A percentile compares a stretch with the other conserved stretches of the same genome.
phyloP scores from a whole-genome alignment of 2,329 filamentous ascomycete species.

The Knufia petricola region DNA sequence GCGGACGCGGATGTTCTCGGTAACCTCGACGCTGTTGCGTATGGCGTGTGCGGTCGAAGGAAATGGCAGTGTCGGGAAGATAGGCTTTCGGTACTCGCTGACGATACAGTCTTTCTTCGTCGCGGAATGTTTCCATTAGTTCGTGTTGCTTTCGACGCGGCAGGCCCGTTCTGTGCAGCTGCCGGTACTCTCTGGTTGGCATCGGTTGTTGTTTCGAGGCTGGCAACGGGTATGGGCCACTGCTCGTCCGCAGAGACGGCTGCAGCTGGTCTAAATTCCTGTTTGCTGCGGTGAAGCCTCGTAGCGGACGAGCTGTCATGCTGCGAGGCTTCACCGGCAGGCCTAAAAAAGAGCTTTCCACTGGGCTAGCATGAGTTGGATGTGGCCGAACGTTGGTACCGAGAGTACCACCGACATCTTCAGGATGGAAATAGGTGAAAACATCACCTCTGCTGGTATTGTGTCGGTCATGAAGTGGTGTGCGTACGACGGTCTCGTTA shows the following conservation, averaged over 20 bases:
- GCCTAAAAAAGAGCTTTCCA: conserved; percentile 25
- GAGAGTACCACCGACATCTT: conserved; percentile 31
- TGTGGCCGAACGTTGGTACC: conserved; percentile 23
- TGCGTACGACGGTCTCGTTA: conserved; percentile 18
- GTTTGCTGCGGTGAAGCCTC: background rate
- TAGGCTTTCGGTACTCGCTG: background rate
- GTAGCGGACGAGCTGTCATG: background rate
- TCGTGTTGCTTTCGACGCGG: background rate
- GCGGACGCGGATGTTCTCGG: background rate
- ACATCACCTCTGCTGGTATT: conserved; percentile 11
- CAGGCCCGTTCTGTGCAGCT: background rate
- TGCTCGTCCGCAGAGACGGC: conserved; percentile 22
- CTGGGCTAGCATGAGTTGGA: background rate
- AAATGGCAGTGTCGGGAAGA: background rate
- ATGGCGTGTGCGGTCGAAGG: background rate
- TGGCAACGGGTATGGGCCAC: conserved; percentile 21
- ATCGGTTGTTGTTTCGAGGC: background rate
- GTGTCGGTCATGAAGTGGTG: background rate
- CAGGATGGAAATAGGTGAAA: conserved; percentile 29
- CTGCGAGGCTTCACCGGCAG: conserved; percentile 3
- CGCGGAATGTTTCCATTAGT: background rate
- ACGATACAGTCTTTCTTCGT: background rate
- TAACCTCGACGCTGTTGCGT: background rate
- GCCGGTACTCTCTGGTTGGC: background rate
- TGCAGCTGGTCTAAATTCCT: conserved; percentile 4